These are phyloP conservation scores for Scheffersomyces spartinae DNA, from an alignment of 805 yeast genomes.

Conservation along the genomic window DNA sequence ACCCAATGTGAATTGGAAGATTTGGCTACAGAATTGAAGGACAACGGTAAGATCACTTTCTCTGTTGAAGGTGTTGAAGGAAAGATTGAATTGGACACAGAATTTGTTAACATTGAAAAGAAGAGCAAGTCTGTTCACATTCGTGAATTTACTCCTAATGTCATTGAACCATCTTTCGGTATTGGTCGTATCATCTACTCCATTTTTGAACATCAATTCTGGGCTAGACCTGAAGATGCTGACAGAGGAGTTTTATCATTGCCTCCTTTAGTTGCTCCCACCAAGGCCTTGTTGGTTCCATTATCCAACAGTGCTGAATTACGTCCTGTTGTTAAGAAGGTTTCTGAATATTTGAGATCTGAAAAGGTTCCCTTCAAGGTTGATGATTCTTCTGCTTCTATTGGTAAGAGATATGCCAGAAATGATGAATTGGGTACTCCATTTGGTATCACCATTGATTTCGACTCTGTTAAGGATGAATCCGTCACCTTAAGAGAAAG, in stretches of 20 bases:
- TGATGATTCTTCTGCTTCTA: conserved; percentile 94
- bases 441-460: conserved; percentile 94
- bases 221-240: conserved; percentile 82
- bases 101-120: conserved; percentile 65
- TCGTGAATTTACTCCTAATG: conserved; percentile 93
- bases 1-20: conserved; percentile 79
- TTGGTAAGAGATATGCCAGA: conserved; percentile 96
- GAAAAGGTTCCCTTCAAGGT: conserved; percentile 88
- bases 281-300: conserved; percentile 92
- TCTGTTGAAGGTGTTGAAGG: conserved; percentile 54
- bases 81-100: conserved; percentile 59
- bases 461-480: conserved; percentile 78
- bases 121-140: conserved; percentile 77
- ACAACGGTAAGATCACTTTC: conserved; percentile 53
- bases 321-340: conserved; percentile 59
- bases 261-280: conserved; percentile 95
- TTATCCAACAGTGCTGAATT: conserved; percentile 75
- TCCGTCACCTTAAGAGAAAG: conserved; percentile 94
- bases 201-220: conserved; percentile 87
- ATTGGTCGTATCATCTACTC: conserved; percentile 94
- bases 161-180: conserved; percentile 98
- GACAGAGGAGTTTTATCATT: conserved; percentile 81
- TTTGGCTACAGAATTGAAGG: conserved; percentile 55
- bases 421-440: conserved; percentile 99
- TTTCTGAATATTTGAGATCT: conserved; percentile 60